These are phyloP conservation scores for Fusarium irregulare DNA, from an alignment of 2,329 filamentous ascomycete species.

Conservation along the genomic window DNA sequence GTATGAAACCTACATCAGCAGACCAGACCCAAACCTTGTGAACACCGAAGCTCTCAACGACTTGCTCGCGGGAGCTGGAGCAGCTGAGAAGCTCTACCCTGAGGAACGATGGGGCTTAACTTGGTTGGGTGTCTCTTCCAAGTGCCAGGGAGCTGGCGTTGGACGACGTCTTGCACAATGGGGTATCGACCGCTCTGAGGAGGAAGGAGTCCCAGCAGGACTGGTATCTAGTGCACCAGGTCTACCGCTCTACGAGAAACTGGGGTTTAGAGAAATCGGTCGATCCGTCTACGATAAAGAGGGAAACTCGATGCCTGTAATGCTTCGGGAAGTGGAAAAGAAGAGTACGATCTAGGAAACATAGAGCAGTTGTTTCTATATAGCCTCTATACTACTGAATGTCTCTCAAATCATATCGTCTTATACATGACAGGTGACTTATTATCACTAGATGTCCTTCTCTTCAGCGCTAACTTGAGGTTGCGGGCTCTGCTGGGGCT, in stretches of 20 bases:
- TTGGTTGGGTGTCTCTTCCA: slow-evolving; percentile 18
- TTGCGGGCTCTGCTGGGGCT: no score
- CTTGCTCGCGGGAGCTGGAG: background rate
- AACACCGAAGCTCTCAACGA: background rate
- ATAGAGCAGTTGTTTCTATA: background rate
- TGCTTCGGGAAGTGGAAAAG: slow-evolving; percentile 14
- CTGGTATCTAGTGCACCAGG: slow-evolving; percentile 19
- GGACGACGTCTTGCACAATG: slow-evolving; percentile 19
- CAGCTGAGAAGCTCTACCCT: slow-evolving; percentile 2
- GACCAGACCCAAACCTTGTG: background rate
- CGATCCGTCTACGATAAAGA: background rate
- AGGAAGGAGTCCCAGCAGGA: slow-evolving; percentile 14
- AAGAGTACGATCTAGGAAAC: background rate
- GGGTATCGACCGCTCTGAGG: slow-evolving; percentile 27
- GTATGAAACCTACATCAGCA: background rate
- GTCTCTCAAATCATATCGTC: rapidly evolving
- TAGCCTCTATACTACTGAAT: background rate
- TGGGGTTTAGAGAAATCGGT: slow-evolving; percentile 13
- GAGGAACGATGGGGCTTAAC: slow-evolving; percentile 21
- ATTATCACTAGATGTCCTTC: background rate
- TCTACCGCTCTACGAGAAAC: slow-evolving; percentile 13
- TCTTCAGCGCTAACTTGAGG: background rate
- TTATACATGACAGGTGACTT: background rate
- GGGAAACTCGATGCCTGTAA: slow-evolving; percentile 2
- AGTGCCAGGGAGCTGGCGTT: slow-evolving; percentile 23